A percentile compares a stretch with the other conserved stretches of the same genome.
phyloP scores from a whole-genome alignment of 441 rosid genomes.

The Bocquillonia castaneifolia region DNA sequence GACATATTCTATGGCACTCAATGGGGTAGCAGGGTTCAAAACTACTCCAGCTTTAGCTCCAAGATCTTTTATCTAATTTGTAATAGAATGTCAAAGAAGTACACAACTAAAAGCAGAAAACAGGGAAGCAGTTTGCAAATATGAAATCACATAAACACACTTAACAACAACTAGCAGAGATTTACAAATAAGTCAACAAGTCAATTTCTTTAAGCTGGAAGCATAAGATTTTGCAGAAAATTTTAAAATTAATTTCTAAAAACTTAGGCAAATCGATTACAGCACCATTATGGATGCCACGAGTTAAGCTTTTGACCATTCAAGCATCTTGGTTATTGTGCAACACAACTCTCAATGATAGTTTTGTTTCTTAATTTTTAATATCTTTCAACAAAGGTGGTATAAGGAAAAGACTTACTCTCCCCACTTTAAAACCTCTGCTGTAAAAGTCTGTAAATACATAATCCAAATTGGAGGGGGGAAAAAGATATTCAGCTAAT shows the following conservation, averaged over 20 bases:
- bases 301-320: not conserved
- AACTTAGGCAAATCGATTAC: not conserved
- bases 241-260: not conserved
- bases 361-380: not conserved
- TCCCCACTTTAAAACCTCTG: not conserved
- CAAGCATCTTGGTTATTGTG: not conserved
- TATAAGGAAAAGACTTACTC: not conserved
- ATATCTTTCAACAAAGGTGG: not conserved
- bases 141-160: not conserved
- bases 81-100: slow-evolving; percentile 16
- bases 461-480: not conserved
- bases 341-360: not conserved
- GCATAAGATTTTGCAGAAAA: not conserved
- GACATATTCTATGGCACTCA: slow-evolving; percentile 73
- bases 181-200: slow-evolving; percentile 5
- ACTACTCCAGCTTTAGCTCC: slow-evolving; percentile 99
- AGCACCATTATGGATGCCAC: not conserved
- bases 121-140: slow-evolving; percentile 2
- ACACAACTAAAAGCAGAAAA: slow-evolving; percentile 16
- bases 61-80: slow-evolving; percentile 63
- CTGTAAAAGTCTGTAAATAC: not conserved
- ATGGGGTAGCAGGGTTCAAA: slow-evolving; percentile 83
- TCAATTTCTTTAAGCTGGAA: not conserved
- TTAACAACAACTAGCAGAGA: slow-evolving; percentile 13
- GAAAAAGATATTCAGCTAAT: not conserved